Evolutionary conservation across 2,329 filamentous ascomycete species (phyloP).

Genomic region (Aureobasidium melanogenum): DNA sequence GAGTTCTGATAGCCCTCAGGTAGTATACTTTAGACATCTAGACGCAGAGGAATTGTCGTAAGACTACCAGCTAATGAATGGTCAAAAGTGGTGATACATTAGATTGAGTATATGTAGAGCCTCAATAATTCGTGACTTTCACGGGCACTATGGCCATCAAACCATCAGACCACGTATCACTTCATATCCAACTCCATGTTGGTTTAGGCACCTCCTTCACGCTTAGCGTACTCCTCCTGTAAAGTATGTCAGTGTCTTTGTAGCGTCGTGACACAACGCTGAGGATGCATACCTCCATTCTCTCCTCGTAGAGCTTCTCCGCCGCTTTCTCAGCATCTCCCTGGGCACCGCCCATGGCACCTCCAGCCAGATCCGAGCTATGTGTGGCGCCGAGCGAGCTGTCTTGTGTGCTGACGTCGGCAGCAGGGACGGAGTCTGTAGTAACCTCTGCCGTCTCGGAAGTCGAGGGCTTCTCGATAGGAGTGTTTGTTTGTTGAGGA

Average conservation of each 20-base stretch:
- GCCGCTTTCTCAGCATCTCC: conserved; percentile 6
- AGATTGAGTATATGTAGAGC: background rate
- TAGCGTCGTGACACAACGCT: no score
- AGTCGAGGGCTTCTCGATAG: conserved; percentile 10
- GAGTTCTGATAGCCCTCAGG: conserved; percentile 27
- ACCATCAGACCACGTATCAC: background rate
- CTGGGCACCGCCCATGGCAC: conserved; percentile 1
- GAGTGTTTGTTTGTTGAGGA: conserved; percentile 10
- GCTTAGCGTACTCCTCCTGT: conserved; percentile 9
- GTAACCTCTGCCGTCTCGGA: conserved; percentile 1
- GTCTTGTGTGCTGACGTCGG: background rate
- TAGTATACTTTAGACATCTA: background rate
- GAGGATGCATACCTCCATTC: conserved; percentile 1
- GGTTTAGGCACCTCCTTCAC: conserved; percentile 3
- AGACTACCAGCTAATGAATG: background rate
- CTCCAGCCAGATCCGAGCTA: background rate
- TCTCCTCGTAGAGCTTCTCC: conserved; percentile 12
- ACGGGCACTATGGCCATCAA: background rate
- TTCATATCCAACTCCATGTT: background rate
- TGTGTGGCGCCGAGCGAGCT: background rate
- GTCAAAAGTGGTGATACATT: conserved; percentile 4
- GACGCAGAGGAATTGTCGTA: background rate
- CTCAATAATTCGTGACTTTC: background rate
- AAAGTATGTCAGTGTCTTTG: background rate
- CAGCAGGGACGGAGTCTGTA: background rate